These are phyloP conservation scores for Alternaria brassicae DNA, from an alignment of 2,329 filamentous ascomycete genomes.

Conservation along the genomic window DNA sequence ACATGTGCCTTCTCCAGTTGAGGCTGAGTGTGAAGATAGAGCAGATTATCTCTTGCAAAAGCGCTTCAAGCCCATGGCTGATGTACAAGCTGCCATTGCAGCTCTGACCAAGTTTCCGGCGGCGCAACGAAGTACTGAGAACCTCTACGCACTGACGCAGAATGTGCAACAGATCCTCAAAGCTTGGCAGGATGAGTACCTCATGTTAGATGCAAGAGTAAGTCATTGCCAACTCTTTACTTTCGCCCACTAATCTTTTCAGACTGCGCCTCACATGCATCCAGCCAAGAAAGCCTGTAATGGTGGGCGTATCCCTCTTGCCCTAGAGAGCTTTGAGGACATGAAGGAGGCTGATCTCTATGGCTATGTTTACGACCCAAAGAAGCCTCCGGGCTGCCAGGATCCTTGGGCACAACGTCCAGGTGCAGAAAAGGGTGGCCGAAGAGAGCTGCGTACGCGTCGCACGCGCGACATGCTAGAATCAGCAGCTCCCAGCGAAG, in stretches of 20 bases:
- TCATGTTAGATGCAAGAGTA: slow-evolving; percentile 58
- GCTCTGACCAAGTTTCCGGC: slow-evolving; percentile 54
- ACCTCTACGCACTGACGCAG: slow-evolving; percentile 62
- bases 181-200: slow-evolving; percentile 66
- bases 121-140: slow-evolving; percentile 56
- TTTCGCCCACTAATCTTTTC: slow-evolving; percentile 26
- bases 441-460: slow-evolving; percentile 57
- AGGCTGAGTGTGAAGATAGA: slow-evolving; percentile 48
- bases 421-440: slow-evolving; percentile 53
- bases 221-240: slow-evolving; percentile 23
- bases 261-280: slow-evolving; percentile 60
- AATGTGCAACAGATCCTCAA: slow-evolving; percentile 62
- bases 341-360: slow-evolving; percentile 68
- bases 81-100: slow-evolving; percentile 52
- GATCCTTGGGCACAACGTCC: slow-evolving; percentile 63
- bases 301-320: slow-evolving; percentile 56
- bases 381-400: slow-evolving; percentile 59
- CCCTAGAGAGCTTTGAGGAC: slow-evolving; percentile 62
- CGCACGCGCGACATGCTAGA: slow-evolving; percentile 51
- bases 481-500: slow-evolving; percentile 48
- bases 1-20: slow-evolving; percentile 32
- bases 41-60: slow-evolving; percentile 53
- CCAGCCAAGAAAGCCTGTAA: slow-evolving; percentile 60
- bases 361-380: slow-evolving; percentile 64
- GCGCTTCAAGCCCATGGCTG: slow-evolving; percentile 53